phyloP scores from a whole-genome alignment of 2,329 filamentous ascomycete species.

The Coleophoma cylindrospora region DNA sequence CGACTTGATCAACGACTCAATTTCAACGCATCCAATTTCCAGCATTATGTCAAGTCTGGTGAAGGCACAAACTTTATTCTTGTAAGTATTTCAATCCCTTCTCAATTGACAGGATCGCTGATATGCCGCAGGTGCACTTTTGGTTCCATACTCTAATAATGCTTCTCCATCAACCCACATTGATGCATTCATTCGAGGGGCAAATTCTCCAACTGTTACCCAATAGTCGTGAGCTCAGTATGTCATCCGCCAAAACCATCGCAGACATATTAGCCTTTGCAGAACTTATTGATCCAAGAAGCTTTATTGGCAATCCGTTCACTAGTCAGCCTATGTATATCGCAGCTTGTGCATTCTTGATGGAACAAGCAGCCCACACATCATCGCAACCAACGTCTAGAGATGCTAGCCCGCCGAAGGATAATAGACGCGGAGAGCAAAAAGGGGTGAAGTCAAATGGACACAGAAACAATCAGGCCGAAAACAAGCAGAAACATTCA shows the following conservation, averaged over 20 bases:
- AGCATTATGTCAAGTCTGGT: slow-evolving; percentile 73
- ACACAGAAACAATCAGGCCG: slow-evolving; percentile 18
- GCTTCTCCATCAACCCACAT: slow-evolving; percentile 75
- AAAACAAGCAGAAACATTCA: slow-evolving; percentile 54
- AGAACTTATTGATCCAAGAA: slow-evolving; percentile 79
- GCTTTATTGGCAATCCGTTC: slow-evolving; percentile 83
- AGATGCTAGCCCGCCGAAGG: slow-evolving; percentile 30
- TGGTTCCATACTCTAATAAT: slow-evolving; percentile 81
- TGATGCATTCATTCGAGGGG: slow-evolving; percentile 71
- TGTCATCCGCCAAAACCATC: slow-evolving; percentile 69
- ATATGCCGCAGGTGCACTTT: slow-evolving; percentile 78
- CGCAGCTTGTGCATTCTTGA: slow-evolving; percentile 81
- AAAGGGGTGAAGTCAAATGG: slow-evolving; percentile 2
- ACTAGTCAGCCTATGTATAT: slow-evolving; percentile 90
- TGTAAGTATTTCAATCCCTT: slow-evolving; percentile 73
- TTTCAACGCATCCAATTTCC: slow-evolving; percentile 83
- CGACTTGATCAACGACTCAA: slow-evolving; percentile 68
- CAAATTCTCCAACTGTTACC: slow-evolving; percentile 67
- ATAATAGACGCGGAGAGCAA: neutral
- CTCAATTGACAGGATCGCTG: slow-evolving; percentile 73
- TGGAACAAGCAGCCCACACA: slow-evolving; percentile 71
- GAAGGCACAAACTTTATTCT: slow-evolving; percentile 85
- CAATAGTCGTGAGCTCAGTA: slow-evolving; percentile 66
- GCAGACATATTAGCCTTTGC: slow-evolving; percentile 85
- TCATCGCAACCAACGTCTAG: slow-evolving; percentile 60